Conservation (phyloP, 208 protist genomes). For the Leishmania mexicana region DNA sequence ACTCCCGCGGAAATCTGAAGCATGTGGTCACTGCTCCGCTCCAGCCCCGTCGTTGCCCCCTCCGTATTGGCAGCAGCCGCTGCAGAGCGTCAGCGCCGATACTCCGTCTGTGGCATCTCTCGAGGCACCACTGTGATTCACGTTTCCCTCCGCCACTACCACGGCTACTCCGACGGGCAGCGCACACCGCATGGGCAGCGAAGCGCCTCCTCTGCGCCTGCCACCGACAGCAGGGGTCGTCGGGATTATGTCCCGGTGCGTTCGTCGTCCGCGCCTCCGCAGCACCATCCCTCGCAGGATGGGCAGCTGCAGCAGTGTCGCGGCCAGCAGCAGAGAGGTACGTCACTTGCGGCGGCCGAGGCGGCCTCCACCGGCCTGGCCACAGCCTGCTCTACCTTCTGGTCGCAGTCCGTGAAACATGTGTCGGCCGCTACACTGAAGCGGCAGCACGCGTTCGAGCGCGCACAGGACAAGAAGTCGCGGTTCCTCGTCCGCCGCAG, state of each 20-base stretch:
- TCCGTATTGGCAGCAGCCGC: neutral
- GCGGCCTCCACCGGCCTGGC: neutral
- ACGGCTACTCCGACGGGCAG: neutral
- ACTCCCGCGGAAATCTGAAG: neutral
- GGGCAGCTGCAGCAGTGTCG: neutral
- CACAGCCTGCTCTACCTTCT: slow-evolving; percentile 45
- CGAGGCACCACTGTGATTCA: neutral
- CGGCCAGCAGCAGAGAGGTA: neutral
- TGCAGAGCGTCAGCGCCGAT: neutral
- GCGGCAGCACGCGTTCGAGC: slow-evolving; percentile 43
- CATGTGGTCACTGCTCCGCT: neutral
- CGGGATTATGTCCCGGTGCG: neutral
- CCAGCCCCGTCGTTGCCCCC: neutral
- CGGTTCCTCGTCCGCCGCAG: slow-evolving; percentile 58
- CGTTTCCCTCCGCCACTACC: slow-evolving; percentile 1
- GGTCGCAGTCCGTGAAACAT: slow-evolving; percentile 41
- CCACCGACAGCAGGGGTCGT: neutral
- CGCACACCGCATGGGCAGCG: neutral
- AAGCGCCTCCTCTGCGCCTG: slow-evolving; percentile 5
- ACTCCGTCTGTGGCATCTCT: neutral
- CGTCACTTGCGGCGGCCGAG: neutral
- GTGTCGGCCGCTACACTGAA: slow-evolving; percentile 53
- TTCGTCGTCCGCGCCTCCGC: neutral
- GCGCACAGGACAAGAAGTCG: slow-evolving; percentile 62
- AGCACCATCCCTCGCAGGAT: neutral